Base-by-base conservation (phyloP, 2,329 filamentous ascomycete genomes). In the Fusarium piperis region DNA sequence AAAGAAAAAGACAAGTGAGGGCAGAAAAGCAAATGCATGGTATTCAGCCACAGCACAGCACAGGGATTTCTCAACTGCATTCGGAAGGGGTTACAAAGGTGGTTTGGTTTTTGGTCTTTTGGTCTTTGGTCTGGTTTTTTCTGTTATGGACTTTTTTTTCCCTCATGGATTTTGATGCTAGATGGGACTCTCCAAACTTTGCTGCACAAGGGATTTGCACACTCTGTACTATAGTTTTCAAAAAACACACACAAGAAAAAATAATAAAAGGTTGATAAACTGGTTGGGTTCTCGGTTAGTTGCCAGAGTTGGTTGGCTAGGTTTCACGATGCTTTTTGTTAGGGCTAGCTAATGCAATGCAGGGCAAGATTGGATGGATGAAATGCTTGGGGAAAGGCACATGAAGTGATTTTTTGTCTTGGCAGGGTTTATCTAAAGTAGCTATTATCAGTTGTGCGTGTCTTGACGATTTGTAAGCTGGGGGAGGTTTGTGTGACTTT, bases 21-120 rank as follows among this genome's bases (percentile, higher is more conserved):
- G 44, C 44, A 70, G 68, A 74, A 70, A 74, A 77, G 75, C 73
- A 76, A 70, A 73, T 73, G 64, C 70, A 76, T 73, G 62, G 65
- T 64, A 71, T 69, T 72, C 56, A 74, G 61, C 68, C 64, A 72
- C 38, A 64, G 59, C 56, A 74, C 52, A 44, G 59, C 56, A 75
- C 52, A 67, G 52, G 59, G 59, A 57, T 69, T 74, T 74, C 72
- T 75, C 56, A 55, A 68, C 65, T 76, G 75, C 75, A 77, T 77
- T 75, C 71, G 56, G 63, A 70, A 73, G 74, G 75, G 75, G 75
- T 76, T 77, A 57, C 38, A 74, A 67, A 71, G 67, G 36, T 67
- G 72, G 62, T 65, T 74, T 61, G 52, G 67, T 66, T 73, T 64
- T 70, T 51, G 57, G 61, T 57, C 46, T 38, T 64, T 48, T 26